Evolutionary conservation across 192 early-diverging fungal species (phyloP).

Genomic region (Powellomyces hirtus): DNA sequence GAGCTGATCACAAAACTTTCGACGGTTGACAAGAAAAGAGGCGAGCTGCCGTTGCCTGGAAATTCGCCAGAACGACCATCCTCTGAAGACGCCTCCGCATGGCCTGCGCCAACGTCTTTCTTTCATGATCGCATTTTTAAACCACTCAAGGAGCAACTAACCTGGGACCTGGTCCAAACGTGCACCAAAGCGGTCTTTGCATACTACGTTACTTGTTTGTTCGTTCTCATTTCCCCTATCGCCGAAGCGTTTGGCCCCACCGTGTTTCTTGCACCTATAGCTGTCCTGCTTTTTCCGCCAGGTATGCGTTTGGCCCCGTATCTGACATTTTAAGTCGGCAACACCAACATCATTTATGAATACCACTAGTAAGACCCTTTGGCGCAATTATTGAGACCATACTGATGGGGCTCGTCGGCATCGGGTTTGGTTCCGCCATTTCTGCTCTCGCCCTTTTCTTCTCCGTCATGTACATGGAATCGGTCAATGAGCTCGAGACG

Average conservation of each 20-base stretch:
- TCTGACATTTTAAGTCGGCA: background rate
- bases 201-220: background rate
- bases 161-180: conserved; percentile 2
- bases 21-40: too few species aligned
- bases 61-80: too few species aligned
- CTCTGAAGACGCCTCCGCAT: too few species aligned
- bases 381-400: conserved; percentile 20
- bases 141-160: background rate
- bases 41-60: too few species aligned
- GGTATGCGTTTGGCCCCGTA: background rate
- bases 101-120: too few species aligned
- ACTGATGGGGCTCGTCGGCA: conserved; percentile 1
- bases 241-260: conserved; percentile 7
- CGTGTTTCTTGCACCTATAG: conserved; percentile 14
- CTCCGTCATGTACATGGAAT: background rate
- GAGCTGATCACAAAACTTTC: too few species aligned
- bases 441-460: background rate
- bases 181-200: conserved; percentile 24
- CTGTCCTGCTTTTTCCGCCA: conserved; percentile 20
- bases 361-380: conserved; percentile 13
- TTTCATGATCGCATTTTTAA: background rate
- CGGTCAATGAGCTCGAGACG: background rate
- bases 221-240: conserved; percentile 8
- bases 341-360: background rate
- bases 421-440: conserved; percentile 11